Evolutionary conservation across 108 stramenopile genomes (phyloP), one percentile per base, ranked within the genome.

Genomic region (Nannochloropsis granulata): DNA sequence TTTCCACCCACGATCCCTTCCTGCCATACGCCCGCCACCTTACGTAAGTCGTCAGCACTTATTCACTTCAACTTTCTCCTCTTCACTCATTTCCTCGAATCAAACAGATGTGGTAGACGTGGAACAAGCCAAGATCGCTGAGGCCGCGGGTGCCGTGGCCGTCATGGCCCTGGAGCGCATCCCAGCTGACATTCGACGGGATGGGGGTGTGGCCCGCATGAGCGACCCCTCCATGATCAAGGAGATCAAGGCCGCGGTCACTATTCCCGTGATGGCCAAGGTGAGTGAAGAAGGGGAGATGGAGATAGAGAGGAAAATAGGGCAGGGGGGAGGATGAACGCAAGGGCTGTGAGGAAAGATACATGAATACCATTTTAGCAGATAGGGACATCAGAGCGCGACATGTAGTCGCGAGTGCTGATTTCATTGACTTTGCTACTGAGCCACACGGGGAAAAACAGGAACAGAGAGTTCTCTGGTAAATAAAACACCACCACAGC

Each of bases 201-300:
- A 98, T 82, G 98, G 98, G n/a, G 98, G 98, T 25, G 97, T 98
- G 25, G 98, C 98, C 9, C 95, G 98, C 82, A 98, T 97, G 97
- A 94, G 94, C 24, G 98, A 99, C 90, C 98, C 98, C 8, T 86
- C 92, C 82, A 93, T 99, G 93, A 97, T 99, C 90, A 89, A 91
- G 86, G 97, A 95, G 92, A 99, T 99, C 91, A 97, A 99, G 90
- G 95, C 94, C 81, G 97, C 98, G 45, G 98, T 99, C 23, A 95
- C 96, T 86, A 99, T 99, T 89, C 98, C 98, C 14, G 98, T 99
- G 85, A 99, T 99, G 98, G 98, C 98, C 82, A 99, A 99, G 92
- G 89, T 89, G 21, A 71, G 84, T n/a, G 24, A 23, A 2, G 79
- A 5, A 34, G 5, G 34, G 5, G 1, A 34, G 34, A 34, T 10